Evolutionary conservation across 2,329 filamentous ascomycete species (phyloP).

Genomic region (Fusarium euwallaceae): DNA sequence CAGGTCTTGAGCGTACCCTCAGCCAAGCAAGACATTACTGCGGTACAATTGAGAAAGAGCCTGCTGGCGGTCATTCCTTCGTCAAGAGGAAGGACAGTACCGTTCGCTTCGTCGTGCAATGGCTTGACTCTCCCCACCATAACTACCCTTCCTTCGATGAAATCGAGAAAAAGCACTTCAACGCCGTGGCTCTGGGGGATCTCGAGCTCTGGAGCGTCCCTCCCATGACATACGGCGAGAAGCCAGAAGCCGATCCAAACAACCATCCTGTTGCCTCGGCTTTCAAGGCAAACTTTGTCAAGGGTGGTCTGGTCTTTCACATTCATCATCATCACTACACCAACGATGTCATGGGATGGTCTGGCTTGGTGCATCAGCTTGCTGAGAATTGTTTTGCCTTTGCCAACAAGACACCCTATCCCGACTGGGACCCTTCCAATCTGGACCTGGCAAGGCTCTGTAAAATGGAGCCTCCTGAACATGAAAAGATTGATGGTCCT

Average conservation of each 20-base stretch:
- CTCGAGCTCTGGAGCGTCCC: conserved; percentile 51
- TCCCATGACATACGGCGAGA: conserved; percentile 56
- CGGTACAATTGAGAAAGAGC: conserved; percentile 56
- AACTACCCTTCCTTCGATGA: conserved; percentile 54
- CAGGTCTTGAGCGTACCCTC: conserved; percentile 54
- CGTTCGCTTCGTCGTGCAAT: conserved; percentile 53
- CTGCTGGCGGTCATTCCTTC: conserved; percentile 52
- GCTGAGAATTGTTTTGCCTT: conserved; percentile 58
- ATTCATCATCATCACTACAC: conserved; percentile 59
- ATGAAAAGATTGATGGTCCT: conserved; percentile 50
- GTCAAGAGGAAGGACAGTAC: conserved; percentile 52
- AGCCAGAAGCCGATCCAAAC: conserved; percentile 53
- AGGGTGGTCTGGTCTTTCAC: conserved; percentile 56
- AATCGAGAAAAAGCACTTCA: conserved; percentile 53
- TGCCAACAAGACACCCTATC: conserved; percentile 45
- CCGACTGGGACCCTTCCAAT: conserved; percentile 52
- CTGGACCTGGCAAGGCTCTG: conserved; percentile 53
- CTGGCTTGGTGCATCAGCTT: conserved; percentile 53
- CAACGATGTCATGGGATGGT: conserved; percentile 59
- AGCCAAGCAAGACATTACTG: conserved; percentile 54
- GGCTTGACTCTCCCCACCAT: conserved; percentile 51
- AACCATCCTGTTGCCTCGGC: conserved; percentile 51
- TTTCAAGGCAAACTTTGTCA: conserved; percentile 58
- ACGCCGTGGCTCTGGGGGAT: conserved; percentile 49
- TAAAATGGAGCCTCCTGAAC: conserved; percentile 45